phyloP scores from a whole-genome alignment of 352 stramenopile species.

The Pythium rhizo-oryzae region DNA sequence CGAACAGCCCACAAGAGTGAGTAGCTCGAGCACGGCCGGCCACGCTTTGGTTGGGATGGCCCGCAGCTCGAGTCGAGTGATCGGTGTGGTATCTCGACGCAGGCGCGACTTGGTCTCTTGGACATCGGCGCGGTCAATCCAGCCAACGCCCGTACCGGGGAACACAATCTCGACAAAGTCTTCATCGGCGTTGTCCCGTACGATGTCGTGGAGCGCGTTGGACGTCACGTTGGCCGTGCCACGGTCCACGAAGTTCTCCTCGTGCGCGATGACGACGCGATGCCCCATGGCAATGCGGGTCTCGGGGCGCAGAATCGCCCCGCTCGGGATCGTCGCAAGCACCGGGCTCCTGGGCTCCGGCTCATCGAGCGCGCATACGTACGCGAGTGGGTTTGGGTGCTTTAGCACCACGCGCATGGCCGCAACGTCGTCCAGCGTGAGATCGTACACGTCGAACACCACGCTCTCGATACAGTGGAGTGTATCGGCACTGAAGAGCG shows the following conservation, averaged over 20 bases:
- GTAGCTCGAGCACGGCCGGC: constrained; percentile 2
- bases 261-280: constrained; percentile 1
- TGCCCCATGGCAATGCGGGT: neutral
- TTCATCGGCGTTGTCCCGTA: neutral
- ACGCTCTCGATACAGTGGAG: neutral
- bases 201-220: neutral
- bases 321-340: neutral
- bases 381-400: constrained; percentile 2
- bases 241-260: neutral
- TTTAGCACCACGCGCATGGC: constrained; percentile 1
- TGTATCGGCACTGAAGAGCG: neutral
- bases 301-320: neutral
- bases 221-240: neutral
- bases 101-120: neutral
- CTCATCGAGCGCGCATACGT: constrained; percentile 1
- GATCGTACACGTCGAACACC: neutral
- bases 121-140: neutral
- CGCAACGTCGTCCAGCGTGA: neutral
- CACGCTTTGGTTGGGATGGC: neutral
- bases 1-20: neutral
- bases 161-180: constrained; percentile 10
- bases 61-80: too few relatives aligned
- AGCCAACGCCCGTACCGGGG: neutral
- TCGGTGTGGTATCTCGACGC: too few relatives aligned
- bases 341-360: neutral